phyloP scores from a whole-genome alignment of 352 stramenopile species.

The Phytophthora brassicae region DNA sequence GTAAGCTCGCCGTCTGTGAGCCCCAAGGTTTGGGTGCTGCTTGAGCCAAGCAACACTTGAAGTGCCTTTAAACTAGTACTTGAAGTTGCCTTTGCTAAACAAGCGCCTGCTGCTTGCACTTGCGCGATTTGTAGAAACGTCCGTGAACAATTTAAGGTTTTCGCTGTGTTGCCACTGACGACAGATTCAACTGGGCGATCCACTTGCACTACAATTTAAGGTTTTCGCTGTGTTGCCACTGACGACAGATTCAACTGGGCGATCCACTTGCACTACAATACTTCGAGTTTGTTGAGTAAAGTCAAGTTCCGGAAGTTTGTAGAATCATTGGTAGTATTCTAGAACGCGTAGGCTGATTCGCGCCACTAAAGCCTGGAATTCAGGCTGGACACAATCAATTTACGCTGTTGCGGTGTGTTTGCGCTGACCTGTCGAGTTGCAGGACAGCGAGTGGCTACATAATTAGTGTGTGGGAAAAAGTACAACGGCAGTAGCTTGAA shows the following conservation, averaged over 20 bases:
- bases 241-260: conserved; percentile 13
- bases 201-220: neutral
- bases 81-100: neutral
- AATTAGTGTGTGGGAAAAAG: neutral
- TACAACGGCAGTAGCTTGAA: conserved; percentile 27
- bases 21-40: no score
- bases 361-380: neutral
- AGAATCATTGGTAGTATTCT: no score
- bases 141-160: neutral
- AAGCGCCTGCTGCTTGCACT: conserved; percentile 14
- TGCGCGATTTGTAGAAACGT: conserved; percentile 16
- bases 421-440: conserved; percentile 7
- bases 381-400: neutral
- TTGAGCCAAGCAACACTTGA: no score
- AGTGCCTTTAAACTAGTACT: conserved; percentile 7
- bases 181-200: conserved; percentile 16
- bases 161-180: neutral
- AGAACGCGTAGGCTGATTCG: conserved; percentile 1
- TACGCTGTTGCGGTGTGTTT: neutral
- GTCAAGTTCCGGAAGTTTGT: no score
- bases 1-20: neutral
- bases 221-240: neutral
- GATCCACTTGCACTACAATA: neutral
- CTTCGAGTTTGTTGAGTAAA: neutral
- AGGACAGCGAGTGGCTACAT: conserved; percentile 18